Base-by-base conservation (phyloP, 768 basidiomycete genomes). In the Cubamyces lactineus region DNA sequence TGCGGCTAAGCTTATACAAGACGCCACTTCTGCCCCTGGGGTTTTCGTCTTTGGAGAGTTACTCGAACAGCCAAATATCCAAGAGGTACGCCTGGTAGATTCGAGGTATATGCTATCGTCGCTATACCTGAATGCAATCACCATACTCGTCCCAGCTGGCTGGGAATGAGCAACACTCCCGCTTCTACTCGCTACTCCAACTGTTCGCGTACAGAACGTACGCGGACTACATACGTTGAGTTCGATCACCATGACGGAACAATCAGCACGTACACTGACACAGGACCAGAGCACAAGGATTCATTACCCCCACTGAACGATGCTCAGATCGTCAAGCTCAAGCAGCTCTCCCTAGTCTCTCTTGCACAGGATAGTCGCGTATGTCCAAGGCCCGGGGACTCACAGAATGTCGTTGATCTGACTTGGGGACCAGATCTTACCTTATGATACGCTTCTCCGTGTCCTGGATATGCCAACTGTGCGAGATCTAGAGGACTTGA, bases 11-110 rank as follows among this genome's bases (percentile, higher is more conserved):
- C 84, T 96, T 57, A 77, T 96, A 30, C 82, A 86, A 69, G 90
- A 97, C 71, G 96, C 88, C 57, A 94, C 90, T 24, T 84, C 91
- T 46, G 92, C 96, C 0, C 87, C 89, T 16, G 96, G 94, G 11
- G 91, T 97, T 48, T 96, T 92, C 72, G 91, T 94, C 60, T 99
- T 97, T 70, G 85, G 87, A 0, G 96, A 98, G 73, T 77, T 99
- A 54, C 78, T 98, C 53, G 89, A 94, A 47, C 74, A 90, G 26
- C 84, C 88, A 1, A 92, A 87, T 69, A 89, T 98, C 40, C 86
- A 91, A 71, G 91, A 96, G 79, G 96, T 92, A 67, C 70, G 80
- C 53, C 41, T 46, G 17, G n/a, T 54, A 26, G 17, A 24, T 41
- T 8, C 26, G 39, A 3, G 28, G 42, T 48, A 30, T n/a, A 28